Conservation (phyloP, 2,329 filamentous ascomycete species). For the Trichoderma sp. region DNA sequence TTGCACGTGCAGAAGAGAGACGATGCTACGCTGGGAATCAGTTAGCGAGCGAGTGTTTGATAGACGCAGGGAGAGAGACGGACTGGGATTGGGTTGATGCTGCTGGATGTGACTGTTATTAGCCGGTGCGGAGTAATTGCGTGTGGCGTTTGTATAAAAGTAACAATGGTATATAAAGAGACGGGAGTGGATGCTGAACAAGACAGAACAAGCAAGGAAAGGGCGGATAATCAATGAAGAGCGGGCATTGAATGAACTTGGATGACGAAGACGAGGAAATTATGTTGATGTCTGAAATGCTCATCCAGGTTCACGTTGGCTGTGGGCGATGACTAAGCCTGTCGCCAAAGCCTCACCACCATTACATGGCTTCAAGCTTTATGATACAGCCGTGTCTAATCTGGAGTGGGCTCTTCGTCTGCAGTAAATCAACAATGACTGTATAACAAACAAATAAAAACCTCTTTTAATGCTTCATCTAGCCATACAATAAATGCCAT, state of each 20-base stretch:
- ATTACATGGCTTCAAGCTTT: neutral
- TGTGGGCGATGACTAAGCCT: neutral
- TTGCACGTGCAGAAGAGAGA: neutral
- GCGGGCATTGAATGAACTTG: neutral
- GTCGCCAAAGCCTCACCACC: neutral
- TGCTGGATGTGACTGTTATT: neutral
- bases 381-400: neutral
- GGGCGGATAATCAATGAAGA: neutral
- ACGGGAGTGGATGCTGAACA: neutral
- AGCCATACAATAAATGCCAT: slow-evolving; percentile 9
- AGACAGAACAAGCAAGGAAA: neutral
- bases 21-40: neutral
- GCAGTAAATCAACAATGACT: neutral
- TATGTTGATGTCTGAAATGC: neutral
- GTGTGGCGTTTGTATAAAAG: neutral
- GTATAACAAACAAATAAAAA: neutral
- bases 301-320: neutral
- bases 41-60: neutral
- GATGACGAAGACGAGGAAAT: neutral
- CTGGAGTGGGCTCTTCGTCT: neutral
- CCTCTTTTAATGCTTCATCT: slow-evolving; percentile 24
- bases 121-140: slow-evolving; percentile 20
- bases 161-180: neutral
- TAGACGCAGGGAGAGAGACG: neutral
- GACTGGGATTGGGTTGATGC: neutral